Evolutionary conservation across 169 alveolate species (phyloP).

Genomic region (Plasmodium gonderi): DNA sequence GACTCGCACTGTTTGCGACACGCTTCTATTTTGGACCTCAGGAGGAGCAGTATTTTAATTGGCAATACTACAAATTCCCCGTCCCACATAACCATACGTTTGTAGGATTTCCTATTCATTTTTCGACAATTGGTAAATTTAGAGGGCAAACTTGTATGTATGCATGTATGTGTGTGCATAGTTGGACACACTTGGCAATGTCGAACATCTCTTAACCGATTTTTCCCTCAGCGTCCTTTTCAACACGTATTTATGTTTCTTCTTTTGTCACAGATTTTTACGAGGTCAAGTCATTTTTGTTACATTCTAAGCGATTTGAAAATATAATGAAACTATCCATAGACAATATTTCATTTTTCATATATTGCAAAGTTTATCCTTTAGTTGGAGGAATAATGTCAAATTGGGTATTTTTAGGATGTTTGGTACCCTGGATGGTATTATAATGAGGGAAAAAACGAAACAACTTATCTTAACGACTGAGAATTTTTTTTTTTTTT

Average conservation of each 20-base stretch:
- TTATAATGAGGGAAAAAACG: not conserved
- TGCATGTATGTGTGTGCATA: not conserved
- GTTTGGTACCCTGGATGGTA: constrained; percentile 77
- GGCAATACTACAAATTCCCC: constrained; percentile 87
- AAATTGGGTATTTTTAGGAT: constrained; percentile 83
- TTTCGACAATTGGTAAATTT: constrained; percentile 78
- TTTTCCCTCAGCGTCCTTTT: too few relatives aligned
- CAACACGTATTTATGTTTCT: too few relatives aligned
- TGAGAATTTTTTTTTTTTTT: constrained; percentile 11
- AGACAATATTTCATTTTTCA: constrained; percentile 81
- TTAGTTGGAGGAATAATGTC: constrained; percentile 84
- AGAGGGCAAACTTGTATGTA: not conserved
- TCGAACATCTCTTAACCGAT: too few relatives aligned
- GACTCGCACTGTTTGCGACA: not conserved
- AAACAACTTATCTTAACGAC: not conserved
- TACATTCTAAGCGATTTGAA: constrained; percentile 82
- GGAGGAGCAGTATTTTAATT: constrained; percentile 88
- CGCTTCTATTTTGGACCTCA: constrained; percentile 1
- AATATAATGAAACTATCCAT: constrained; percentile 84
- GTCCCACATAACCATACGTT: constrained; percentile 87
- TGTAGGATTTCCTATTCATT: constrained; percentile 90
- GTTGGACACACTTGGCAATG: too few relatives aligned
- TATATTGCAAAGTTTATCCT: constrained; percentile 82
- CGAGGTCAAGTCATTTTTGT: constrained; percentile 84
- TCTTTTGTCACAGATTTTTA: constrained; percentile 78